Evolutionary conservation across 2,329 filamentous ascomycete species (phyloP), one percentile per base, ranked within the genome.

Genomic region (Colletotrichum truncatum): DNA sequence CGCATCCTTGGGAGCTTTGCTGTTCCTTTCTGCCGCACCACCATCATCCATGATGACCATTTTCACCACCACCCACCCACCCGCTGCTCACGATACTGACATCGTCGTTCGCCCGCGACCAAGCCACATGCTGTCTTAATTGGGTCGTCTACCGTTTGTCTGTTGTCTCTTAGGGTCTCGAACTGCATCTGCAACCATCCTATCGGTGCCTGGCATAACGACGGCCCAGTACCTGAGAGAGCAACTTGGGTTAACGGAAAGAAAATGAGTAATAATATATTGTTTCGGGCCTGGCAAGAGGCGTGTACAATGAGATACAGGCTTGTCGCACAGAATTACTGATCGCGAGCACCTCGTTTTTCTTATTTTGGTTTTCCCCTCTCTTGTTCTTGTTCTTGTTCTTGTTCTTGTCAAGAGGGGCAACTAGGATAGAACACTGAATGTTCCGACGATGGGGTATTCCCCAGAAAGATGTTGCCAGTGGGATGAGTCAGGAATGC

Each of bases 131-230:
- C n/a, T 18, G 61, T 36, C 61, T 48, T 53, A 46, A 12, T 53
- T 54, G 16, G 55, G 32, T 25, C 46, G 39, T 61, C 36, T 46
- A 39, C 23, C n/a, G 28, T 21, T 51, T 41, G 28, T 39, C 45
- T 48, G 55, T 53, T 60, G 46, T 46, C 46, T 60, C 55, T 48
- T 45, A 28, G 32, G 38, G 55, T 38, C 61, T 60, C 30, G 45
- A 52, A 36, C 23, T 43, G 61, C 34, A 23, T 10, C 62, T 34
- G 39, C 41, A 38, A 61, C 57, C 53, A 55, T 41, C 21, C 21
- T 41, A 43, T 46, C 62, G 57, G 57, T 65, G 41, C 34, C 62
- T 65, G 62, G 54, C 57, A 55, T 65, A 49, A 62, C 56, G 62
- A 62, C 34, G 34, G 57, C 48, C 56, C 48, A 23, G 41, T 43